Evolutionary conservation across 108 stramenopile genomes (phyloP).

Genomic region (Cyclotella cryptica): DNA sequence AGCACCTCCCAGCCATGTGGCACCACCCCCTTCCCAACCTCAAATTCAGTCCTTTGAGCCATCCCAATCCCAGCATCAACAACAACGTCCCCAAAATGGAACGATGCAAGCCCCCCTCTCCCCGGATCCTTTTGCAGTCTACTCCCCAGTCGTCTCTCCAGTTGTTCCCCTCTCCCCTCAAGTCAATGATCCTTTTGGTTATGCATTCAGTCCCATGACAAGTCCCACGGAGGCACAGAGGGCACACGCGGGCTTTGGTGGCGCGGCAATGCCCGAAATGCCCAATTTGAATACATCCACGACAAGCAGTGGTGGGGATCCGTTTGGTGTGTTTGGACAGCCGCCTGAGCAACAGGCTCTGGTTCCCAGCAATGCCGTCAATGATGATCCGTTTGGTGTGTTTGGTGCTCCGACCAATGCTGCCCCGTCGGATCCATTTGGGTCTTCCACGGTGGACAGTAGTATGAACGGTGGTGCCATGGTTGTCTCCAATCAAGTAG

Average conservation of each 20-base stretch:
- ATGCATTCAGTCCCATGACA: conserved; percentile 41
- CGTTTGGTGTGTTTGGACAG: conserved; percentile 2
- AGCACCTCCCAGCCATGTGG: neutral
- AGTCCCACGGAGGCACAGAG: conserved; percentile 18
- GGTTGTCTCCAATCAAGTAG: no score
- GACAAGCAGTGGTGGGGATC: neutral
- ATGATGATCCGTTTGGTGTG: conserved; percentile 49
- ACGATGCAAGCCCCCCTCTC: conserved; percentile 10
- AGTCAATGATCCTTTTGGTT: conserved; percentile 40
- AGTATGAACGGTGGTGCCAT: neutral
- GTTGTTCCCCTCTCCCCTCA: neutral
- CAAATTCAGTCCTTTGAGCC: conserved; percentile 23
- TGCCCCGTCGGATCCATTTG: neutral
- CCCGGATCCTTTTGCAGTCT: conserved; percentile 13
- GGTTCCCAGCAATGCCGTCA: conserved; percentile 27
- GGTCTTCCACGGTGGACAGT: neutral
- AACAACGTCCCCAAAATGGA: neutral
- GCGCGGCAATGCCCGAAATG: neutral
- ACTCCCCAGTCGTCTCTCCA: conserved; percentile 2
- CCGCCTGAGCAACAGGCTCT: conserved; percentile 9
- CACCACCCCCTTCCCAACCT: conserved; percentile 27
- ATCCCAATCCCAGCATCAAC: conserved; percentile 1
- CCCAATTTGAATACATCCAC: neutral
- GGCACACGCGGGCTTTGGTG: neutral
- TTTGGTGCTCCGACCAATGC: conserved; percentile 21